Percentiles rank a stretch among this genome's conserved stretches.
Conservation (phyloP, 495 filamentous ascomycete genomes). For the Trichoderma erinaceum region DNA sequence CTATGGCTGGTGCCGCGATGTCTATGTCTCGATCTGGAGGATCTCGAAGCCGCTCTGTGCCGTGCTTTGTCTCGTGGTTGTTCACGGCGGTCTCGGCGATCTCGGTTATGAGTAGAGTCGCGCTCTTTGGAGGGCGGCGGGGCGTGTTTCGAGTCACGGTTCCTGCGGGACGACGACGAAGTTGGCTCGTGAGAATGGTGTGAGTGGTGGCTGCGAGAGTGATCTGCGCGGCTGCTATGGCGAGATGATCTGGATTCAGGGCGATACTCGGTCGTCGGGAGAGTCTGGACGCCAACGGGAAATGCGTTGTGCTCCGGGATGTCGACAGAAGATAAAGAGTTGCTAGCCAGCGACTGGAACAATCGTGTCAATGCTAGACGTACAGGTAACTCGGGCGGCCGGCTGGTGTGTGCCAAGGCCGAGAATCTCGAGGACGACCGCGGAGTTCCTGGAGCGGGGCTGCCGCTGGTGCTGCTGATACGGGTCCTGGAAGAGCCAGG, state of each 20-base stretch:
- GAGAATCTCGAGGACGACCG: neutral
- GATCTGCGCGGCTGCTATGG: neutral
- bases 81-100: neutral
- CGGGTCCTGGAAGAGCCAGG: conserved; percentile 27
- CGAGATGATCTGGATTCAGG: neutral
- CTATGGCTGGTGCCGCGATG: neutral
- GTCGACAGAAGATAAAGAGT: conserved; percentile 3
- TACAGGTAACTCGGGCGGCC: neutral
- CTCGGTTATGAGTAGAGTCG: neutral
- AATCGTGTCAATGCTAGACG: neutral
- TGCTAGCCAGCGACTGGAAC: conserved; percentile 3
- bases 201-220: neutral
- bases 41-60: neutral
- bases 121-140: neutral
- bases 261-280: neutral
- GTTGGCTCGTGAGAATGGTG: neutral
- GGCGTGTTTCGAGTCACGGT: neutral
- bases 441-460: neutral
- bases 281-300: neutral
- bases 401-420: neutral
- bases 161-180: neutral
- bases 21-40: conserved; percentile 9
- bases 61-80: neutral
- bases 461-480: neutral
- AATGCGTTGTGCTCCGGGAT: conserved; percentile 4